phyloP scores from a whole-genome alignment of 1,139 yeast species.

The Taiozyma onychis region DNA sequence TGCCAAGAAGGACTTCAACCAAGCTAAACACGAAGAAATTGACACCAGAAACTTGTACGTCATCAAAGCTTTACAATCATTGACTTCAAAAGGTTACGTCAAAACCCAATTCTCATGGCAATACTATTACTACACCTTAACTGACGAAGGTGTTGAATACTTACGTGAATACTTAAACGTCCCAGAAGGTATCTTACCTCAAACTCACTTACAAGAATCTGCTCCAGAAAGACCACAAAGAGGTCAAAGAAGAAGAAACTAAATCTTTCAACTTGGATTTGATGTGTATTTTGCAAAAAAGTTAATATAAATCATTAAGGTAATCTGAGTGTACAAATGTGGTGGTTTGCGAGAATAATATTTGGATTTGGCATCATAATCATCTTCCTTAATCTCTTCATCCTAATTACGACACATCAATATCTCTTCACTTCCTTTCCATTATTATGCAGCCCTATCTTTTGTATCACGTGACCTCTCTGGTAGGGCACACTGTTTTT shows the following conservation, averaged over 20 bases:
- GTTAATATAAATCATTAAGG: slow-evolving; percentile 11
- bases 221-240: slow-evolving; percentile 76
- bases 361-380: neutral
- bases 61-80: slow-evolving; percentile 98
- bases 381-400: neutral
- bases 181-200: slow-evolving; percentile 98
- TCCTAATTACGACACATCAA: neutral
- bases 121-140: slow-evolving; percentile 99
- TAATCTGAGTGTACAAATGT: neutral
- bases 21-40: slow-evolving; percentile 96
- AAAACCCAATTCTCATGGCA: slow-evolving; percentile 99
- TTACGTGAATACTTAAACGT: slow-evolving; percentile 97
- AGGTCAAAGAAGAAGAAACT: slow-evolving; percentile 39
- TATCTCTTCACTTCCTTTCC: neutral
- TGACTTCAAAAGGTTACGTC: slow-evolving; percentile 98
- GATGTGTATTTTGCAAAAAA: slow-evolving; percentile 20
- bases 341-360: neutral
- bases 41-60: slow-evolving; percentile 97
- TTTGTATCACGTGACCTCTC: slow-evolving; percentile 5
- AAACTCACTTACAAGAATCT: slow-evolving; percentile 95
- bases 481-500: slow-evolving; percentile 5
- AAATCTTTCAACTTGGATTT: slow-evolving; percentile 14
- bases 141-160: slow-evolving; percentile 99
- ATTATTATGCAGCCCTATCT: neutral
- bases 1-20: slow-evolving; percentile 98